Conservation (phyloP, 495 filamentous ascomycete genomes). For the Trichoderma asperelloides region DNA sequence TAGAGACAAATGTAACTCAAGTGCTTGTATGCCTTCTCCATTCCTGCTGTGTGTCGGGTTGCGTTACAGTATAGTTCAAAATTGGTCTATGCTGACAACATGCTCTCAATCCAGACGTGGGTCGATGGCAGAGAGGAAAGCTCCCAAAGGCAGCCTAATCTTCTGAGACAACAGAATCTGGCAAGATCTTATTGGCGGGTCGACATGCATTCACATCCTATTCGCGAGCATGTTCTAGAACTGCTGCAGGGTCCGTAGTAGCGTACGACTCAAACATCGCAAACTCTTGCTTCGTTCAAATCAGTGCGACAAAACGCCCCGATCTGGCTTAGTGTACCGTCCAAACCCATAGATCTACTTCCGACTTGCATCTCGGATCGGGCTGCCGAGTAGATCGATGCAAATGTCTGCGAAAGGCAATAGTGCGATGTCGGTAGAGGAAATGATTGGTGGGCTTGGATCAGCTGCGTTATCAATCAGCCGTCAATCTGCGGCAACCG, state of each 20-base stretch:
- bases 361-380: background rate
- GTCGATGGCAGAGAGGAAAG: too few relatives aligned
- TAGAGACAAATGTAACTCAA: too few relatives aligned
- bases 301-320: background rate
- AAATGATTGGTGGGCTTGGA: background rate
- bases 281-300: background rate
- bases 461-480: background rate
- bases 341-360: background rate
- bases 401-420: background rate
- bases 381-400: background rate
- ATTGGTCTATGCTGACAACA: too few relatives aligned
- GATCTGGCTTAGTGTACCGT: background rate
- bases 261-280: background rate
- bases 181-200: too few relatives aligned
- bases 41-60: too few relatives aligned
- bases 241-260: background rate
- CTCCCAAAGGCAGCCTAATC: too few relatives aligned
- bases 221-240: too few relatives aligned
- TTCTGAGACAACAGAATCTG: too few relatives aligned
- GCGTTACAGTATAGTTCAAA: too few relatives aligned
- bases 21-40: too few relatives aligned
- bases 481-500: background rate
- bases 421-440: background rate
- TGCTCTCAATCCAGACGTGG: too few relatives aligned
- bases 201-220: too few relatives aligned